Percentiles rank a stretch among this genome's conserved stretches.
Conservation (phyloP, 495 filamentous ascomycete species). For the Neurospora sp. region DNA sequence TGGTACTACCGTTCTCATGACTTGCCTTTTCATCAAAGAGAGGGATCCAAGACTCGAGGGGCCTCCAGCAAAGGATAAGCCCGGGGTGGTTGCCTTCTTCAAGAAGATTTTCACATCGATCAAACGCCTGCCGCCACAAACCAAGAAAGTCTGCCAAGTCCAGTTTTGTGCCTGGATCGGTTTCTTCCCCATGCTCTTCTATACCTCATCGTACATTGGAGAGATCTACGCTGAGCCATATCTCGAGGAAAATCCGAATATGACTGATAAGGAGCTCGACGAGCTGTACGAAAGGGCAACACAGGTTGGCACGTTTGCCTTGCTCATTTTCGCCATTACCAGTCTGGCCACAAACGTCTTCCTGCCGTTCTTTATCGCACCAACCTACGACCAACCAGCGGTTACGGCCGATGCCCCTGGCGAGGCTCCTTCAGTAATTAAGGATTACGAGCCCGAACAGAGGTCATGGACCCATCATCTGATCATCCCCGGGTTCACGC, state of each 20-base stretch:
- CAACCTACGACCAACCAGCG: slow-evolving; percentile 50
- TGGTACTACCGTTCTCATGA: slow-evolving; percentile 53
- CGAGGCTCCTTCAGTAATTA: slow-evolving; percentile 8
- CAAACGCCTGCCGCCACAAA: slow-evolving; percentile 64
- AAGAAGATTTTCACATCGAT: slow-evolving; percentile 65
- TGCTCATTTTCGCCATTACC: slow-evolving; percentile 78
- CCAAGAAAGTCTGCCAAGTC: slow-evolving; percentile 71
- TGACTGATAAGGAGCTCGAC: slow-evolving; percentile 65
- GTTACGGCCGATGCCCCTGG: slow-evolving; percentile 13
- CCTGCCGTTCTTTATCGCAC: slow-evolving; percentile 71
- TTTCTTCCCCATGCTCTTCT: slow-evolving; percentile 93
- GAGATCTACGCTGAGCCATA: slow-evolving; percentile 80
- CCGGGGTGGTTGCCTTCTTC: slow-evolving; percentile 72
- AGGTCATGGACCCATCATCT: slow-evolving; percentile 44
- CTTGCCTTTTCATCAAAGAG: slow-evolving; percentile 56
- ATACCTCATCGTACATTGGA: slow-evolving; percentile 83
- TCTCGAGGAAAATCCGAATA: slow-evolving; percentile 62
- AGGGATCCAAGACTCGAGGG: slow-evolving; percentile 68
- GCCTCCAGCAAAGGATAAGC: slow-evolving; percentile 42
- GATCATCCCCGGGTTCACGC: slow-evolving; percentile 68
- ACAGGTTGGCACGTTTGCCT: slow-evolving; percentile 68
- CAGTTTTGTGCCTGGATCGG: slow-evolving; percentile 89
- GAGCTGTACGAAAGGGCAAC: slow-evolving; percentile 73
- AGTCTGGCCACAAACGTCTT: slow-evolving; percentile 70
- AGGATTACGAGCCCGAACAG: slow-evolving; percentile 21